A percentile compares a stretch with the other conserved stretches of the same genome.
Conservation (phyloP, 2,329 filamentous ascomycete genomes). For the Metarhizium guizhouense region DNA sequence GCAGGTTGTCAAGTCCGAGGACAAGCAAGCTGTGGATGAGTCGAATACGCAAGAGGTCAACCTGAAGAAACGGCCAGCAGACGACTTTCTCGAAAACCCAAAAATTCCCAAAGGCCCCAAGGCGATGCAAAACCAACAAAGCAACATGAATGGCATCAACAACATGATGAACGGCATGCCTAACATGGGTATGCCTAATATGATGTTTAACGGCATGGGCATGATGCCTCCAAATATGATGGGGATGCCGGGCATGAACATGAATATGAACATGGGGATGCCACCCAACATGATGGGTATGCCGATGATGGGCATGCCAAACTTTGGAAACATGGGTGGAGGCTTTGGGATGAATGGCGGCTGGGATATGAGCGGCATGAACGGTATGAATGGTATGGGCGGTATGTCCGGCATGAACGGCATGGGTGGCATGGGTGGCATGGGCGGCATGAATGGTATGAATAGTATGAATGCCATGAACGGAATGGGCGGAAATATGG, state of each 20-base stretch:
- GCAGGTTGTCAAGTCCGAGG: slow-evolving; percentile 24
- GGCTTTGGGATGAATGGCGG: slow-evolving; percentile 17
- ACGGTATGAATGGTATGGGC: slow-evolving; percentile 21
- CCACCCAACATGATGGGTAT: slow-evolving; percentile 18
- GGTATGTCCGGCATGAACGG: slow-evolving; percentile 11
- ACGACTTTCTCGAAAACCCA: slow-evolving; percentile 57
- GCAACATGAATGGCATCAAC: slow-evolving; percentile 32
- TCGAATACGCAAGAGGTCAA: slow-evolving; percentile 23
- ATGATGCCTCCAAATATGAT: slow-evolving; percentile 29
- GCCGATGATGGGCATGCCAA: slow-evolving; percentile 17
- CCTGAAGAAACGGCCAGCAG: slow-evolving; percentile 75
- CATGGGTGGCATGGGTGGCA: slow-evolving; percentile 14
- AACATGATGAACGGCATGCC: slow-evolving; percentile 36
- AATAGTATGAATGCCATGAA: slow-evolving; percentile 27
- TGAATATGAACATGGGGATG: slow-evolving; percentile 15
- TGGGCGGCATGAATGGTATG: slow-evolving; percentile 24
- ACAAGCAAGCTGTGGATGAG: slow-evolving; percentile 22
- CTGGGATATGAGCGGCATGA: slow-evolving; percentile 26
- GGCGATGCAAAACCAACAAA: slow-evolving; percentile 50
- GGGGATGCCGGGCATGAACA: slow-evolving; percentile 25
- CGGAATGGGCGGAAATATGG: slow-evolving; percentile 21
- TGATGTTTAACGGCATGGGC: neutral
- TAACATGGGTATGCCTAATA: slow-evolving; percentile 13
- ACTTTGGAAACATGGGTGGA: slow-evolving; percentile 21
- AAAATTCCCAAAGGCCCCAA: slow-evolving; percentile 57